A percentile compares a stretch with the other conserved stretches of the same genome.
These are phyloP conservation scores for Populus pruinosa DNA, from an alignment of 345 rosid genomes.

Conservation along the genomic window DNA sequence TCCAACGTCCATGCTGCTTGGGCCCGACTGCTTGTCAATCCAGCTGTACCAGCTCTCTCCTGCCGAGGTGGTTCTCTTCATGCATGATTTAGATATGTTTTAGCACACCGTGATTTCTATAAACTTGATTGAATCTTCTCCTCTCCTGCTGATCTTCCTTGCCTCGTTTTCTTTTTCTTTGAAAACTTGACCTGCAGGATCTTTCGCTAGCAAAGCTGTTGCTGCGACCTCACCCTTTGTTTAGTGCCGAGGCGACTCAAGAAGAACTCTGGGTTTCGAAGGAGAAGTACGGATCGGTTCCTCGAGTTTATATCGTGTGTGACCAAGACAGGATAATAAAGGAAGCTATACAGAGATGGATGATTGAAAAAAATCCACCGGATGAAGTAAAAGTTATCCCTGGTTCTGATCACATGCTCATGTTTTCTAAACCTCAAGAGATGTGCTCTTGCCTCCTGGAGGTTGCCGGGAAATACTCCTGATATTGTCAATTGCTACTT, in stretches of 20 bases:
- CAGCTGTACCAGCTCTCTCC: conserved; percentile 40
- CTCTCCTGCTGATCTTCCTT: not conserved
- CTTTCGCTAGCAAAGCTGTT: conserved; percentile 13
- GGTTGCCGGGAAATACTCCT: conserved; percentile 12
- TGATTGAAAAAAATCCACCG: conserved; percentile 15
- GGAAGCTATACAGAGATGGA: conserved; percentile 17
- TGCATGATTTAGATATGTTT: not conserved
- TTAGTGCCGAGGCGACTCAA: not conserved
- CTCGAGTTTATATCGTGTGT: conserved; percentile 17
- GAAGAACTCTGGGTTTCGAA: conserved; percentile 1
- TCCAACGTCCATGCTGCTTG: conserved; percentile 15
- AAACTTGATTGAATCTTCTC: not conserved
- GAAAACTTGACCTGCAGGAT: conserved; percentile 9
- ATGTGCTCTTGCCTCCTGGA: conserved; percentile 9
- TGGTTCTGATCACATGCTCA: conserved; percentile 29
- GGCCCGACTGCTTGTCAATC: conserved; percentile 22
- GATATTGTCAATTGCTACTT: not conserved
- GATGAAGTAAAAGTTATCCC: conserved; percentile 12
- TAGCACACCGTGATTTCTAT: no score
- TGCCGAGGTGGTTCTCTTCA: conserved; percentile 33
- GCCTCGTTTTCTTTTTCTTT: not conserved
- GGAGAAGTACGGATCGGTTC: conserved; percentile 21
- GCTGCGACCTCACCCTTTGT: conserved; percentile 1
- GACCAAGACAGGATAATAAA: conserved; percentile 4
- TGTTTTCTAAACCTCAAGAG: conserved; percentile 29